Evolutionary conservation across 2,329 filamentous ascomycete species (phyloP), one percentile per base, ranked within the genome.

Genomic region (Bretziella fagacearum): DNA sequence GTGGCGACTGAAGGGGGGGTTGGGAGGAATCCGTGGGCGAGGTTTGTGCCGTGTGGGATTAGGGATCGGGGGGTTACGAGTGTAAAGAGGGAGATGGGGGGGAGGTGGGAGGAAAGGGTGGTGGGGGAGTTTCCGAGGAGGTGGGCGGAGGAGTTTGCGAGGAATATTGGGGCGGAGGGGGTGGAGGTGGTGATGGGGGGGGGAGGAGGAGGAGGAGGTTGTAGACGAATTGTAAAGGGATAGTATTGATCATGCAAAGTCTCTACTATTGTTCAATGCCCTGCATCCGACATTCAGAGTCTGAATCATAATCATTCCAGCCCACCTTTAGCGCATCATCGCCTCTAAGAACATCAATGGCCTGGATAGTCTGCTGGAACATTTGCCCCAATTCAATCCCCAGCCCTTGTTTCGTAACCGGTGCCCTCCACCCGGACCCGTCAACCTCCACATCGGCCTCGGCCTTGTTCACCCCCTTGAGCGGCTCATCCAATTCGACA

Each of bases 31-130:
- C 71, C 73, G 1, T 77, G 73, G 73, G 60, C 61, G 36, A 71
- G 87, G 52, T 93, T 96, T 60, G 79, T 87, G n/a, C 81, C 86
- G 11, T 96, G 89, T 66, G 91, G 91, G 0, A 62, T 96, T 32
- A 77, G 80, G 52, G 87, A 81, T 20, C 84, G 82, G 64, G 68
- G 71, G 51, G 79, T 84, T 46, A 93, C 84, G n/a, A 87, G 75
- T 59, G 69, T 94, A 50, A 65, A 67, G 53, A 67, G 64, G 32
- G 70, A 82, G 60, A 52, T 67, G 44, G 58, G 56, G 2, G 30
- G 32, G 51, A 36, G 23, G 47, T 30, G 48, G 43, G 20, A 33
- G 30, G 40, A 47, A 8, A 10, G n/a, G 20, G 25, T 43, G 18
- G 20, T 15, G 23, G 29, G 36, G 3, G 36, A 32, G 23, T 51